A percentile compares a stretch with the other conserved stretches of the same genome.
phyloP scores from a whole-genome alignment of 2,329 filamentous ascomycete species.

The Calonectria pauciramosa region DNA sequence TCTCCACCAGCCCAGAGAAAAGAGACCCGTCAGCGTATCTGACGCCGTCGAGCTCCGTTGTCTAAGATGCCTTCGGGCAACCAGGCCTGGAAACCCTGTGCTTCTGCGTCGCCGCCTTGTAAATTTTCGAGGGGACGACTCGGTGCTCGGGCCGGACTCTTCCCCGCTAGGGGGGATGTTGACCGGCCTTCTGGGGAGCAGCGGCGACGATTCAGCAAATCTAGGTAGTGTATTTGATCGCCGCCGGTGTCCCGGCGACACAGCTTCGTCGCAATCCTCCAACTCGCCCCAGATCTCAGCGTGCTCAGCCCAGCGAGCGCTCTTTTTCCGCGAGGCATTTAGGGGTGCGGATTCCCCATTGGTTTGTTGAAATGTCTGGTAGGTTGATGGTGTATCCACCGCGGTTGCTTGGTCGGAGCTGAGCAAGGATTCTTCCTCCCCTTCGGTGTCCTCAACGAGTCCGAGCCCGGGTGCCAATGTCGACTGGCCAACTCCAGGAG shows the following conservation, averaged over 20 bases:
- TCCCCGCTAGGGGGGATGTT: constrained; percentile 46
- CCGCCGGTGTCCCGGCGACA: constrained; percentile 55
- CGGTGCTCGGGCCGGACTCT: constrained; percentile 48
- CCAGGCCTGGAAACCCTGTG: constrained; percentile 74
- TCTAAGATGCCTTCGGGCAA: constrained; percentile 61
- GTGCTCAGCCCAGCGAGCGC: constrained; percentile 73
- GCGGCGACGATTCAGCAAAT: constrained; percentile 55
- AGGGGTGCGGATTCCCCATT: constrained; percentile 55
- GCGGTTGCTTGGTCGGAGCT: constrained; percentile 60
- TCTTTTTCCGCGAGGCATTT: constrained; percentile 61
- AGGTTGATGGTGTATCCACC: constrained; percentile 54
- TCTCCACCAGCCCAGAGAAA: constrained; percentile 70
- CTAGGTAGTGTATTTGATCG: constrained; percentile 65
- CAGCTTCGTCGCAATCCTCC: constrained; percentile 75
- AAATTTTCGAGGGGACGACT: constrained; percentile 49
- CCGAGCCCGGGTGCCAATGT: constrained; percentile 86
- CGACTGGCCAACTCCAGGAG: constrained; percentile 72
- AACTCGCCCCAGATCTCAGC: constrained; percentile 91
- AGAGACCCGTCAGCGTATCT: constrained; percentile 65
- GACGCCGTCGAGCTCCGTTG: constrained; percentile 60
- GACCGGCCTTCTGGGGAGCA: constrained; percentile 53
- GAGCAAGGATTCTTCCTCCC: constrained; percentile 70
- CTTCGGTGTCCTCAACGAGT: constrained; percentile 78
- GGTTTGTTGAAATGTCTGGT: constrained; percentile 63
- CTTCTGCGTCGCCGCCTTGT: constrained; percentile 66